Evolutionary conservation across 2,329 filamentous ascomycete species (phyloP), one percentile per base, ranked within the genome.

Genomic region (Pseudogymnoascus sp.): DNA sequence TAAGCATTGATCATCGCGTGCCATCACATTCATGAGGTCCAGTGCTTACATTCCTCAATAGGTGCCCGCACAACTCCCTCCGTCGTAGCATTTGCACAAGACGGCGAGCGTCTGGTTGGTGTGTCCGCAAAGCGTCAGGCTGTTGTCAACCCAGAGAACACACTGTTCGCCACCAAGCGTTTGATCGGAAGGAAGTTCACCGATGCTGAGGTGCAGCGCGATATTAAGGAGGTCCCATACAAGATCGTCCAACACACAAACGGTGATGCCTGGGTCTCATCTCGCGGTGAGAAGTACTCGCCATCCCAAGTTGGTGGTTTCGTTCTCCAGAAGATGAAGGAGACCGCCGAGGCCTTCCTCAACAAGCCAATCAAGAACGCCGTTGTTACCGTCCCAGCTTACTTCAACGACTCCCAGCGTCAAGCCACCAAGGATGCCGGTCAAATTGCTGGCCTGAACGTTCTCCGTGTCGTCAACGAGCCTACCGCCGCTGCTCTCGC

Each of bases 351-450:
- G 83, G 83, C 89, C 67, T 96, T 96, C 81, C 86, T 96, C 69
- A 86, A 89, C 80, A 96, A 92, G 83, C 86, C 86, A 66, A 81
- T 96, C 74, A 95, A 96, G 86, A 96, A 97, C 76, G 93, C 92
- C 72, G 93, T 97, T 66, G 93, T 97, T 71, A 97, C 93, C 66
- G 93, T 97, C 39, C 93, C 93, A 68, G 93, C 93, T 73, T 97
- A 97, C 85, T 97, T 97, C 86, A 97, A 97, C 80, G 93, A 97
- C 79, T 93, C 91, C 66, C 93, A 97, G 82, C 90, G 93, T 81
- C 93, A 97, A 81, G 92, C 92, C 71, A 97, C 93, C 79, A 97
- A 97, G 86, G 93, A 97, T 76, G 93, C 93, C 69, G 93, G 93
- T 80, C 91, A 96, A 78, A 97, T 97, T 73, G 86, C 93, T 73